Base-by-base conservation (phyloP, 257 asterid genomes). In the Nicotiana tomentosiformis region DNA sequence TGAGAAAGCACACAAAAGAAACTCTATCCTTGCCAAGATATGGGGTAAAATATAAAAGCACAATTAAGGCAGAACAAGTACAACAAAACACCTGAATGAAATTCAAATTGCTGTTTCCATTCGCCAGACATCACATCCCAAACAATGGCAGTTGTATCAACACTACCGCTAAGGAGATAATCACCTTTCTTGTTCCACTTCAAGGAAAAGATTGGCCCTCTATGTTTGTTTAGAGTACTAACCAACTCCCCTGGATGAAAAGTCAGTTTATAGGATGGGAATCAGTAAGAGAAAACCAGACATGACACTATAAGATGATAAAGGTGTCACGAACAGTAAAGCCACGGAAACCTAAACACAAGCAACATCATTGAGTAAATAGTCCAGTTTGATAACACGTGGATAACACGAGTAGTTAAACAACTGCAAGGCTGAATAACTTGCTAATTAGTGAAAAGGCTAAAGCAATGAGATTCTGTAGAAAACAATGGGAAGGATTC, bases 171-270 rank as follows among this genome's bases (percentile, higher is more conserved):
- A 29, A 96, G 96, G 88, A 96, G 93, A 86, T 85, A 94, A 89
- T 94, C 98, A 55, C 99, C 99, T 86, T 93, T 93, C 91, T 94
- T 94, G 90, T 94, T 96, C 99, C 99, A 96, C 91, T 94, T 96
- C 89, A 96, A 88, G 78, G 97, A 94, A 89, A 93, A 93, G 85
- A 96, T 92, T 70, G 99, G 97, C 77, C 99, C 99, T 83, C 92
- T 92, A 87, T 96, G 99, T 86, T 91, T 96, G 86, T 87, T 92
- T 84, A 96, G 84, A 79, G 97, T 92, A 87, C 87, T 91, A 33
- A 93, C 81, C 88, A 96, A 88, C 77, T 96, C 97, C 88, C 99
- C 98, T 96, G 90, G 76, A 91, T 69, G 70, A 87, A 87, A 81
- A 85, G 33, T 20, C 11, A 43, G 78, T 70, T 53, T 49, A 74